Base-by-base conservation (phyloP, 352 stramenopile genomes). In the Pythium phragmiticola region DNA sequence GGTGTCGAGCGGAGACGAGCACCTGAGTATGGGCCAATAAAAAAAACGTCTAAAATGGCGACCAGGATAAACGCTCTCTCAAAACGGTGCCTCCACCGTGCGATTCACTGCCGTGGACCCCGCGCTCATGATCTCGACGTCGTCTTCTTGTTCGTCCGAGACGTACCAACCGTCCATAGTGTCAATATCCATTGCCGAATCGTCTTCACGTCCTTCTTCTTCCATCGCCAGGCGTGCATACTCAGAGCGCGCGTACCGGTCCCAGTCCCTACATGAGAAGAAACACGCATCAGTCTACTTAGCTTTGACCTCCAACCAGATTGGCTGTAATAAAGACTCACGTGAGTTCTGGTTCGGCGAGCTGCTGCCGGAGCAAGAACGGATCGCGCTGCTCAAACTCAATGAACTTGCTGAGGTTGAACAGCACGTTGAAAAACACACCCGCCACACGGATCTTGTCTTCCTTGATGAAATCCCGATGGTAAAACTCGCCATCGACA, bases 381-480 rank as follows among this genome's bases (percentile, higher is more conserved):
- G 97, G 97, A 77, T 99, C 97, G 21, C 97, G 84, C 72, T 98
- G 92, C 79, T 99, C 97, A 76, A 99, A 99, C 60, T 96, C 87
- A 47, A 99, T 97, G 60, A 99, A 99, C 74, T 99, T 99, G 90
- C 97, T 99, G 41, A 99, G 78, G 77, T 99, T 99, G 84, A 99
- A 99, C 23, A 99, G 82, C 36, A 98, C 97, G 79, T 99, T 98
- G 79, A 99, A 99, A 50, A 99, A 93, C 26, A 98, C 96, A 21
- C 97, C 97, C 0, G 94, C 95, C 21, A 99, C 73, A 37, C 87
- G 85, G 54, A 95, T 94, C 70, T 93, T 94, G 73, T 95, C 87
- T 16, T 83, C 73, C n/a, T 84, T 84, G 42, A 88, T 80, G 37
- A 95, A 90, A 39, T 95, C 87, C 21, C 75, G 73, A 61, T 88